A percentile compares a stretch with the other conserved stretches of the same genome.
phyloP scores from a whole-genome alignment of 2,329 filamentous ascomycete genomes.

The Xylariaceae sp. region DNA sequence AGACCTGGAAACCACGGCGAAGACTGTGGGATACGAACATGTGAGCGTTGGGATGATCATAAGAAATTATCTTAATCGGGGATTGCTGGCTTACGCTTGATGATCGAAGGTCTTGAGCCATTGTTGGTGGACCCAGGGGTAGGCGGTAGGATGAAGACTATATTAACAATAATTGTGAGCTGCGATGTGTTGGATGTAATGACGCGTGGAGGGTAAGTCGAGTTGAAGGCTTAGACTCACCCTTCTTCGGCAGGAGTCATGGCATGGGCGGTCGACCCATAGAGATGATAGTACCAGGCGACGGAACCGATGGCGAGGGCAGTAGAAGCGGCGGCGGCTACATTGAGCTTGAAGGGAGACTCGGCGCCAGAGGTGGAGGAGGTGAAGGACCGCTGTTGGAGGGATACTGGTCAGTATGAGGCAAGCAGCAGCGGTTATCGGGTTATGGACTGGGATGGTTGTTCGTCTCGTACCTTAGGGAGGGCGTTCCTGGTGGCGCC shows the following conservation, averaged over 20 bases:
- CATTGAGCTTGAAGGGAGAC: slow-evolving; percentile 77
- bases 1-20: slow-evolving; percentile 98
- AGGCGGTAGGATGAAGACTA: slow-evolving; percentile 86
- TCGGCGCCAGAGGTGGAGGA: slow-evolving; percentile 70
- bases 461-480: slow-evolving; percentile 70
- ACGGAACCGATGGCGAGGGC: slow-evolving; percentile 82
- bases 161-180: too few relatives aligned
- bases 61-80: too few relatives aligned
- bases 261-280: slow-evolving; percentile 81
- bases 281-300: slow-evolving; percentile 97
- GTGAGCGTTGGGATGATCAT: too few relatives aligned
- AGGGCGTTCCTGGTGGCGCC: slow-evolving; percentile 66
- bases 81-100: slow-evolving; percentile 68
- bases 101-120: slow-evolving; percentile 96
- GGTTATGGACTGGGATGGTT: slow-evolving; percentile 6
- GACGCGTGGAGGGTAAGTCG: too few relatives aligned
- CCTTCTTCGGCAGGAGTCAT: slow-evolving; percentile 95
- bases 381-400: slow-evolving; percentile 59
- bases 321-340: slow-evolving; percentile 82
- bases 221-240: slow-evolving; percentile 64
- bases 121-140: slow-evolving; percentile 93
- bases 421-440: slow-evolving; percentile 36
- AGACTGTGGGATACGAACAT: slow-evolving; percentile 57
- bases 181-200: too few relatives aligned
- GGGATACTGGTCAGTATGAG: slow-evolving; percentile 11